Base-by-base conservation (phyloP, 148 eudicot species). In the Silene uniflora region DNA sequence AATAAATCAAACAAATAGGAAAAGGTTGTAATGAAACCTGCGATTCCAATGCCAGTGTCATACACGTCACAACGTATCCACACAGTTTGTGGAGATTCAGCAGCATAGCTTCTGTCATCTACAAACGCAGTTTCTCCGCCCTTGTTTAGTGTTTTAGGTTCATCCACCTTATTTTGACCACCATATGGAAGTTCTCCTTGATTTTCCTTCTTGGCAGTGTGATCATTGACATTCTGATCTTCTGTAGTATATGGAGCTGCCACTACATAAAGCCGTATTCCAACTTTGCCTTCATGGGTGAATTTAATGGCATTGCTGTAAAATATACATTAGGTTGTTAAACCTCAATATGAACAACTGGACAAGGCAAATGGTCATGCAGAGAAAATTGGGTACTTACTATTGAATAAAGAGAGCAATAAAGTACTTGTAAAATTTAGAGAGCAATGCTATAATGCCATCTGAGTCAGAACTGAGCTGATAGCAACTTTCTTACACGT, bases 41-140 rank as follows among this genome's bases (percentile, higher is more conserved):
- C 95, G 80, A 94, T 94, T 80, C 98, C 98, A 64, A 94, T 93
- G 73, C 98, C 98, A 0, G 97, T 91, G 75, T 94, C 98, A 75
- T 87, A 88, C 49, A 94, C 98, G 81, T 94, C 98, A 78, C 98
- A 94, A 35, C 86, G 87, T 75, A 94, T 84, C 98, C 98, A 93
- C 72, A 93, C 97, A 1, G 85, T 77, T 55, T 84, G 67, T 83
- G 81, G 89, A 60, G 70, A 77, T 39, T 35, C 54, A 32, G 77
- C 60, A 2, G 63, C 54, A 64, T 62, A 71, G 56, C 79, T 80
- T 18, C 79, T 85, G 69, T 83, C 80, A 22, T 74, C 83, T 73
- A 42, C 72, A 61, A 85, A 77, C 74, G 25, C 59, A 13, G 67
- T 49, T 23, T 78, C 81, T 22, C 75, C 85, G 18, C 81, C 88